phyloP scores from a whole-genome alignment of 1,139 yeast genomes.

The Suzukiozyma palmioleophila region DNA sequence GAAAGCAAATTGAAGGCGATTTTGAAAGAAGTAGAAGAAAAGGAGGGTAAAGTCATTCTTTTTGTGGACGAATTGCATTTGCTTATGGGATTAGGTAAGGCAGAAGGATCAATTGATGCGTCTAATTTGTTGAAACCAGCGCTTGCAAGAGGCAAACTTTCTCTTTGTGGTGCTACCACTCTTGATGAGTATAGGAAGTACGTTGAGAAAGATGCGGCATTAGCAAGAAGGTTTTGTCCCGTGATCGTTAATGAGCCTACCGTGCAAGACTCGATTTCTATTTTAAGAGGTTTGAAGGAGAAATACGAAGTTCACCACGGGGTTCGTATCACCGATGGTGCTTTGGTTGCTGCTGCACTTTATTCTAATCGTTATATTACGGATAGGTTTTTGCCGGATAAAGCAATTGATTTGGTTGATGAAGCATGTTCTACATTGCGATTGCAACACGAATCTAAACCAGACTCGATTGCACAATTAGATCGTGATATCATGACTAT shows the following conservation, averaged over 20 bases:
- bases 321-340: conserved; percentile 91
- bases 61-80: conserved; percentile 93
- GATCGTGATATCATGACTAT: conserved; percentile 92
- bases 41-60: conserved; percentile 71
- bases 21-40: conserved; percentile 80
- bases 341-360: conserved; percentile 90
- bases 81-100: conserved; percentile 86
- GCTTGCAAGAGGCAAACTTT: conserved; percentile 85
- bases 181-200: conserved; percentile 81
- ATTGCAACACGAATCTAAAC: conserved; percentile 93
- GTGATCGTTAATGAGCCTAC: conserved; percentile 87
- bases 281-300: conserved; percentile 88
- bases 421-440: conserved; percentile 96
- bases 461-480: conserved; percentile 85
- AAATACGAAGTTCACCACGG: conserved; percentile 97
- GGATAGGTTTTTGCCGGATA: conserved; percentile 89
- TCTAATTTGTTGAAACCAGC: conserved; percentile 91
- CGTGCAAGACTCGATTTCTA: conserved; percentile 87
- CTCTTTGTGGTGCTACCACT: conserved; percentile 96
- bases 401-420: conserved; percentile 93
- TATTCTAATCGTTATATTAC: conserved; percentile 88
- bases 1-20: conserved; percentile 85
- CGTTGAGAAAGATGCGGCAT: conserved; percentile 88
- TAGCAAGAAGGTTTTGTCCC: conserved; percentile 89
- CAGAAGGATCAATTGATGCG: conserved; percentile 96